Conservation (phyloP, 2,329 filamentous ascomycete genomes). For the Seiridium cupressi region DNA sequence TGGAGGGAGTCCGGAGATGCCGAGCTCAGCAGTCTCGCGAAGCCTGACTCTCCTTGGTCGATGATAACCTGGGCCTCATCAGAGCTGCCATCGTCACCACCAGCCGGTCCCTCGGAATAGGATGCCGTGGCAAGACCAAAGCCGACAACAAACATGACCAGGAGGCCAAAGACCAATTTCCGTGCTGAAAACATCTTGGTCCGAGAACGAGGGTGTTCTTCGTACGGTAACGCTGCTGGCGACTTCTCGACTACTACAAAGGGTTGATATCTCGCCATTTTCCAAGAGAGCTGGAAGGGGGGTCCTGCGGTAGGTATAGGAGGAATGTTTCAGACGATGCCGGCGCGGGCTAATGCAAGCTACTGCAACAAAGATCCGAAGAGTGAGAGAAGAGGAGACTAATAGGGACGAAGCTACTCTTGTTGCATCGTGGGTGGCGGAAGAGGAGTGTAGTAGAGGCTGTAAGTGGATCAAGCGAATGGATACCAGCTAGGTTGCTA, state of each 20-base stretch:
- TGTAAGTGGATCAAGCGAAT: conserved; percentile 2
- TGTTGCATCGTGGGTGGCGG: neutral
- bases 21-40: conserved; percentile 54
- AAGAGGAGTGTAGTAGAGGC: neutral
- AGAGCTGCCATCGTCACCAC: conserved; percentile 15
- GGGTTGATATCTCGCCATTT: neutral
- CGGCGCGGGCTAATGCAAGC: conserved; percentile 4
- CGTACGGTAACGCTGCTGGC: neutral
- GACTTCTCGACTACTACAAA: conserved; percentile 1
- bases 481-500: neutral
- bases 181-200: conserved; percentile 37
- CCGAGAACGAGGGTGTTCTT: neutral
- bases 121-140: conserved; percentile 33
- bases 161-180: conserved; percentile 30
- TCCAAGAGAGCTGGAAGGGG: neutral
- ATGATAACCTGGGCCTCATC: conserved; percentile 11
- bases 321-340: conserved; percentile 3
- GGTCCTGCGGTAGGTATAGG: neutral
- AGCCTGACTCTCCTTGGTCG: conserved; percentile 29
- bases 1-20: conserved; percentile 62
- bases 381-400: neutral
- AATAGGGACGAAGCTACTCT: neutral
- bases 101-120: conserved; percentile 18
- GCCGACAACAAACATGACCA: conserved; percentile 28
- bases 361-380: conserved; percentile 2